Percentiles rank a stretch among this genome's conserved stretches.
Evolutionary conservation across 179 eudicot genomes (phyloP).

Genomic region (Drosera spatulata): DNA sequence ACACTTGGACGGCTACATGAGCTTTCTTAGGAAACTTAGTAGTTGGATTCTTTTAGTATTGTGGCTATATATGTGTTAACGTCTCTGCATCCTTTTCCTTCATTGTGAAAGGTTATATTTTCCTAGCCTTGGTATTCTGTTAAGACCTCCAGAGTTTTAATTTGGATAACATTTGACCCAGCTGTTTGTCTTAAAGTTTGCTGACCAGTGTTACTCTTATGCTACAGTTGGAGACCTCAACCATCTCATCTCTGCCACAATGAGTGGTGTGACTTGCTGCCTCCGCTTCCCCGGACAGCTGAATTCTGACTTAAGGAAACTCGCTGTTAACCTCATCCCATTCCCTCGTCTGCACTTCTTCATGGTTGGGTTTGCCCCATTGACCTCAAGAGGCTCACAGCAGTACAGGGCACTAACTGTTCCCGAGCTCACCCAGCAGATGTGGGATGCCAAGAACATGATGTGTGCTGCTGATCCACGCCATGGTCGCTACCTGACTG

Average conservation of each 20-base stretch:
- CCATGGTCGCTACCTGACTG: constrained; percentile 45
- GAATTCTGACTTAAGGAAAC: constrained; percentile 10
- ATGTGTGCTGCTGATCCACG: constrained; percentile 67
- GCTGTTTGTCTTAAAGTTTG: too few species aligned
- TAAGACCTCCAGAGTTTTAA: too few species aligned
- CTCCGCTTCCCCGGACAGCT: constrained; percentile 10
- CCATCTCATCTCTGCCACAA: constrained; percentile 9
- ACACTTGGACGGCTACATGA: too few species aligned
- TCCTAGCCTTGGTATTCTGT: too few species aligned
- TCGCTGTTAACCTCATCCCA: constrained; percentile 9
- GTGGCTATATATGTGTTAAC: too few species aligned
- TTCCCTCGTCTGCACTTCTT: constrained; percentile 12
- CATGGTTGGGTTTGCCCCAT: constrained; percentile 7
- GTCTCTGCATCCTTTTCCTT: too few species aligned
- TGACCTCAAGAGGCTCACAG: background rate
- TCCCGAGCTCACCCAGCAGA: constrained; percentile 67
- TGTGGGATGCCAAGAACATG: constrained; percentile 72
- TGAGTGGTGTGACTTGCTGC: constrained; percentile 13
- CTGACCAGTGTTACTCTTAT: too few species aligned
- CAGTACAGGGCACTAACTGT: constrained; percentile 27
- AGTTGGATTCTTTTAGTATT: too few species aligned
- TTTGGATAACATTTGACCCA: too few species aligned
- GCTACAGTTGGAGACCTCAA: constrained; percentile 10
- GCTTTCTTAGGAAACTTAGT: too few species aligned
- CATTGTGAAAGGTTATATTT: too few species aligned